phyloP scores from a whole-genome alignment of 495 filamentous ascomycete genomes.

The Aspergillus diversus region DNA sequence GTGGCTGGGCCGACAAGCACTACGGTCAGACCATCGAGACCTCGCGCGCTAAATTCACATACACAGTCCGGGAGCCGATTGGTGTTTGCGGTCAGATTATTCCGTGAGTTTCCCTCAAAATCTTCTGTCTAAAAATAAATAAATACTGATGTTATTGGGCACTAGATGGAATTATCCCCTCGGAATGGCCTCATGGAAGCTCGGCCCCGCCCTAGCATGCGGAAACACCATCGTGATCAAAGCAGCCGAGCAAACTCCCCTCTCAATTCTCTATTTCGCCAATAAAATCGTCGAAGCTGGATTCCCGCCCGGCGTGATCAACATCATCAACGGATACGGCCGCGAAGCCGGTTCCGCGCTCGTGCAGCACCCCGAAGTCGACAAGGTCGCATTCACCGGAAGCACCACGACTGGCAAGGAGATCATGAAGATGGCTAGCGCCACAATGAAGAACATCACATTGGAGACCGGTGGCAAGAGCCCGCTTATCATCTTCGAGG shows the following conservation, averaged over 20 bases:
- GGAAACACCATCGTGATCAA: constrained; percentile 90
- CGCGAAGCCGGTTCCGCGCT: constrained; percentile 76
- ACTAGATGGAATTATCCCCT: constrained; percentile 87
- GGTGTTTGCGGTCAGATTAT: constrained; percentile 95
- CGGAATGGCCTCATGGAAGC: constrained; percentile 89
- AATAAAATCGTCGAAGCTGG: constrained; percentile 82
- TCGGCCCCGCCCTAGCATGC: constrained; percentile 83
- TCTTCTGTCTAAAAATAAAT: no score
- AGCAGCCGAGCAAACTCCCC: constrained; percentile 87
- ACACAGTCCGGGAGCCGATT: constrained; percentile 84
- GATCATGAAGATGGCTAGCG: constrained; percentile 87
- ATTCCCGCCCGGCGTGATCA: constrained; percentile 89
- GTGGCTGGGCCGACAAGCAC: constrained; percentile 90
- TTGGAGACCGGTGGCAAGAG: constrained; percentile 92
- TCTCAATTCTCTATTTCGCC: constrained; percentile 78
- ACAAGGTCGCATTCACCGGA: constrained; percentile 93
- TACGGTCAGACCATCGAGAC: constrained; percentile 88
- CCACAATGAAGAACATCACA: constrained; percentile 89
- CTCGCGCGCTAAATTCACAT: constrained; percentile 77
- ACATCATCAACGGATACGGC: constrained; percentile 85
- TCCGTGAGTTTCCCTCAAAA: no score
- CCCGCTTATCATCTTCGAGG: constrained; percentile 81
- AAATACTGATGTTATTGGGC: no score
- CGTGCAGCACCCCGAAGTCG: constrained; percentile 71
- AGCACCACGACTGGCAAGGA: constrained; percentile 77